These are phyloP conservation scores for Pythium rhizo-oryzae DNA, from an alignment of 352 stramenopile genomes.

Conservation along the genomic window DNA sequence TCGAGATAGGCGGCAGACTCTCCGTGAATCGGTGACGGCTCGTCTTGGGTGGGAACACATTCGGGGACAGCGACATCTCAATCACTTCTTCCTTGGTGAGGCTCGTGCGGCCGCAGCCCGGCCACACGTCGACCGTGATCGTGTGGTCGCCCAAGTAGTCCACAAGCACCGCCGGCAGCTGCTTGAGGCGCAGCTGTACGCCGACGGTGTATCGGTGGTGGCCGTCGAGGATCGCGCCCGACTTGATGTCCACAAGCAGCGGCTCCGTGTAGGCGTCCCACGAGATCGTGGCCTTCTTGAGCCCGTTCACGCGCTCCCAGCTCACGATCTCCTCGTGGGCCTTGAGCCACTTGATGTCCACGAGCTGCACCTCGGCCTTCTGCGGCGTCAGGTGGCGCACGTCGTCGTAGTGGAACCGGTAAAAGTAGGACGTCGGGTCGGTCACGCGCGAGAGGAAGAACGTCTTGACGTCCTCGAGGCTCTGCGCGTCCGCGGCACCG, in stretches of 20 bases:
- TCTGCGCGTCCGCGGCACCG: neutral
- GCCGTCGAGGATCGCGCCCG: constrained; percentile 80
- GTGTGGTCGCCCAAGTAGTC: constrained; percentile 77
- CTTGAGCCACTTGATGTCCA: constrained; percentile 84
- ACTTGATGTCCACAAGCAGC: constrained; percentile 79
- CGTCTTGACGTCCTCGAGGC: constrained; percentile 54
- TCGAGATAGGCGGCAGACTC: constrained; percentile 81
- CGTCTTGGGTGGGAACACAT: constrained; percentile 86
- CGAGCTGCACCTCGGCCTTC: constrained; percentile 81
- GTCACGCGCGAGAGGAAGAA: constrained; percentile 84
- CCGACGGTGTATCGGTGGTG: constrained; percentile 86
- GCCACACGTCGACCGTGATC: constrained; percentile 83
- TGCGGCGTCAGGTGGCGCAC: constrained; percentile 61
- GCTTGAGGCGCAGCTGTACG: constrained; percentile 67
- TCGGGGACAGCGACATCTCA: constrained; percentile 76
- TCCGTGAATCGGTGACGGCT: constrained; percentile 84
- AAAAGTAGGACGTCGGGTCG: constrained; percentile 89
- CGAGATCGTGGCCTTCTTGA: constrained; percentile 76
- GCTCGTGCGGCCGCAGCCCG: constrained; percentile 59
- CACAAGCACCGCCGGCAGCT: constrained; percentile 75
- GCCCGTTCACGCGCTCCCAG: constrained; percentile 69
- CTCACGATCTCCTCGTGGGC: constrained; percentile 86
- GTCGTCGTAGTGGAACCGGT: constrained; percentile 78
- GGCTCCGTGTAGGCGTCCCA: constrained; percentile 86
- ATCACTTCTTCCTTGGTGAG: constrained; percentile 85